phyloP scores from a whole-genome alignment of 2,329 filamentous ascomycete genomes.

The Ceratocystiopsis sp. region DNA sequence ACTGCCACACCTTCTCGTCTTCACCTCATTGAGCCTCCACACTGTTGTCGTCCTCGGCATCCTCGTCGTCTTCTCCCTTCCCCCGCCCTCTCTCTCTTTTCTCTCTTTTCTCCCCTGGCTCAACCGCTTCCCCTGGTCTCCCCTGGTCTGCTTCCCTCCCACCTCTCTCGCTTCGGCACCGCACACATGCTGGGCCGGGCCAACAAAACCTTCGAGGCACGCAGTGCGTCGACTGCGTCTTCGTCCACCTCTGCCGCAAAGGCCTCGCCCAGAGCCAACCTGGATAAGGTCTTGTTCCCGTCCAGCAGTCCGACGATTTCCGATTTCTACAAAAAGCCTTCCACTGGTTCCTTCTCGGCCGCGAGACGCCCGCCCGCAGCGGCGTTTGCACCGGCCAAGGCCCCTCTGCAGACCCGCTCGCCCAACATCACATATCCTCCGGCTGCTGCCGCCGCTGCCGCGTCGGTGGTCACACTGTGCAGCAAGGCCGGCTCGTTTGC shows the following conservation, averaged over 20 bases:
- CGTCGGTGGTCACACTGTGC: slow-evolving; percentile 4
- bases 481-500: slow-evolving; percentile 25
- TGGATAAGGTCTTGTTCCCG: slow-evolving; percentile 37
- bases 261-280: slow-evolving; percentile 8
- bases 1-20: too few species aligned
- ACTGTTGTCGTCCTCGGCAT: background rate
- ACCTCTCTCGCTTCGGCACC: slow-evolving; percentile 4
- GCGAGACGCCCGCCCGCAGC: slow-evolving; percentile 11
- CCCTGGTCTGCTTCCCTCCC: background rate
- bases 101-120: too few species aligned
- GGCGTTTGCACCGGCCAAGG: slow-evolving; percentile 1
- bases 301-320: slow-evolving; percentile 34
- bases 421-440: slow-evolving; percentile 16
- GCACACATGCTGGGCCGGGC: slow-evolving; percentile 16
- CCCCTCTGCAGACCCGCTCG: slow-evolving; percentile 18
- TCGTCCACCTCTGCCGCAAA: slow-evolving; percentile 16
- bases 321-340: slow-evolving; percentile 3
- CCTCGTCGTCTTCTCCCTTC: too few species aligned
- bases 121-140: too few species aligned
- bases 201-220: slow-evolving; percentile 19
- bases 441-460: background rate
- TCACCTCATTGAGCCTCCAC: background rate
- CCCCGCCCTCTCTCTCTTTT: too few species aligned
- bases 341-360: slow-evolving; percentile 13
- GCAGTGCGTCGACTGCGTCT: slow-evolving; percentile 8